Base-by-base conservation (phyloP, 1,284 basidiomycete species). In the Pseudozyma sp. region DNA sequence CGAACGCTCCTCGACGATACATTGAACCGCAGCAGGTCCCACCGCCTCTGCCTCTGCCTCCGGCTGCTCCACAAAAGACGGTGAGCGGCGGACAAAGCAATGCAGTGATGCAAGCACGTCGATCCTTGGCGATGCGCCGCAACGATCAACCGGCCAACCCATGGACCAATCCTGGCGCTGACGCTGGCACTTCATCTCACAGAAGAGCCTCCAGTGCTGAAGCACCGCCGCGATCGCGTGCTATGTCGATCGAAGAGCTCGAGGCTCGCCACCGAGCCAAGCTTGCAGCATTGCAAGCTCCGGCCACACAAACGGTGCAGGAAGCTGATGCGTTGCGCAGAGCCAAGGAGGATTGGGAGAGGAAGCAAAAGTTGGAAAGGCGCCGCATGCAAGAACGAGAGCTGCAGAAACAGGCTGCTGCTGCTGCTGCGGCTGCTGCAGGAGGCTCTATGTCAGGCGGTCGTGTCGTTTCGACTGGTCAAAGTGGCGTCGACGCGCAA, bases 211-310 rank as follows among this genome's bases (percentile, higher is more conserved):
- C 52, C 7, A 67, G 63, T 18, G 59, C 50, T 36, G 72, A 66
- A 10, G 35, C 56, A 14, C 35, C 12, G 10, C 35, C 49, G 12
- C 65, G 56, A 2, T 44, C 52, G 49, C 65, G 59, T 13, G 60
- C 67, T 51, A 70, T 77, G 71, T 71, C 76, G 12, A 62, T 77
- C 19, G 71, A 67, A n/a, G 76, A 74, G 58, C 64, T 77, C 45
- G 64, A 75, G 38, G 67, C 70, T 16, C 55, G 71, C 7, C 76
- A 77, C 25, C 70, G 71, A 14, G 65, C 74, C 43, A 73, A 76
- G 49, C 53, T 76, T 43, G 56, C 69, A n/a, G 76, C 76, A 35
- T 18, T 78, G 44, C 76, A 78, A 44, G 60, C 60, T 12, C 76
- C 76, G 2, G 68, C 69, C 7, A 76, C 61, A 1, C 62, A 64